Conservation (phyloP, 2,329 filamentous ascomycete genomes). For the Ophiocordyceps robertsii region DNA sequence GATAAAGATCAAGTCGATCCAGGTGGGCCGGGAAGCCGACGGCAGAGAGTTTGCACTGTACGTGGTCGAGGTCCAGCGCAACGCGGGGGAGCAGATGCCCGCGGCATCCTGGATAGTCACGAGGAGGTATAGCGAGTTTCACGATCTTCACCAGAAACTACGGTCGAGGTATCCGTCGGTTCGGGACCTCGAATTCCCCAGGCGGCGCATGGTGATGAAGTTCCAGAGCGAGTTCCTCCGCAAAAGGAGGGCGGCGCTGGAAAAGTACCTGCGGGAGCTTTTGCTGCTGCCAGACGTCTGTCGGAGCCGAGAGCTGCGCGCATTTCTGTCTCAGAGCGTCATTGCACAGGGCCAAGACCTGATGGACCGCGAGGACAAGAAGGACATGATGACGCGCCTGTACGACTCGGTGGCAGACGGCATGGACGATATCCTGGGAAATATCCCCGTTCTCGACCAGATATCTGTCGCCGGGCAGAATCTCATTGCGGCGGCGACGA, state of each 20-base stretch:
- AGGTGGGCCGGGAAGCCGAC: conserved; percentile 83
- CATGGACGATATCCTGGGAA: conserved; percentile 95
- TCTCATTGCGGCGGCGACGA: conserved; percentile 64
- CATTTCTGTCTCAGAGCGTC: conserved; percentile 83
- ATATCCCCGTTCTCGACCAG: conserved; percentile 90
- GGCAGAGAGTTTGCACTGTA: conserved; percentile 91
- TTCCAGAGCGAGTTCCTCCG: conserved; percentile 91
- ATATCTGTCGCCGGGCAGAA: conserved; percentile 87
- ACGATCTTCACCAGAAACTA: conserved; percentile 83
- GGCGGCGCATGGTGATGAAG: conserved; percentile 88
- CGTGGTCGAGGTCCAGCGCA: conserved; percentile 78
- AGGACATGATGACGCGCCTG: conserved; percentile 82
- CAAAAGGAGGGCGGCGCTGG: conserved; percentile 71
- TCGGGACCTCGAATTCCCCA: conserved; percentile 79
- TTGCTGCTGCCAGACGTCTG: conserved; percentile 85
- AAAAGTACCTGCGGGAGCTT: conserved; percentile 72
- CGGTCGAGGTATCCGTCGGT: conserved; percentile 78
- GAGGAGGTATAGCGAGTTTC: conserved; percentile 93
- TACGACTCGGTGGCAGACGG: conserved; percentile 97
- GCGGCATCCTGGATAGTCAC: conserved; percentile 90
- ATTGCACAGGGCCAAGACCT: conserved; percentile 48
- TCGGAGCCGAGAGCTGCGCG: conserved; percentile 78
- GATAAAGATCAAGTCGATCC: conserved; percentile 81
- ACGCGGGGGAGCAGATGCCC: conserved; percentile 89
- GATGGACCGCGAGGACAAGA: conserved; percentile 50